Evolutionary conservation across 257 asterid species (phyloP).

Genomic region (Solanum pimpinellifolium): DNA sequence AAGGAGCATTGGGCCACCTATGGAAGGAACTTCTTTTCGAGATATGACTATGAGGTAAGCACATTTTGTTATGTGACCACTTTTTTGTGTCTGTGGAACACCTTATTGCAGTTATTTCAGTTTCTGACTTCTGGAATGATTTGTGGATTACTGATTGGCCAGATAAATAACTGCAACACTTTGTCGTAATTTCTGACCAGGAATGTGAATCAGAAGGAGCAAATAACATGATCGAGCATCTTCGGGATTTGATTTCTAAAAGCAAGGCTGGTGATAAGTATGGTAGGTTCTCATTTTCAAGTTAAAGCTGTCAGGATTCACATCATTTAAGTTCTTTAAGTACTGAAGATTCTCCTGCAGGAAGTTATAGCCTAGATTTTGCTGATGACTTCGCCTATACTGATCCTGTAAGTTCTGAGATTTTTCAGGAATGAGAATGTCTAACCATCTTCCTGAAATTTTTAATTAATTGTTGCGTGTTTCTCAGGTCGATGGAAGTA

Average conservation of each 20-base stretch:
- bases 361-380: slow-evolving; percentile 64
- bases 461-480: not conserved
- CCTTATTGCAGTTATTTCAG: not conserved
- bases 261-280: slow-evolving; percentile 68
- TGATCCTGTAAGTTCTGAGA: slow-evolving; percentile 67
- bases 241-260: slow-evolving; percentile 53
- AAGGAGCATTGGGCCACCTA: slow-evolving; percentile 86
- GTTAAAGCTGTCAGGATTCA: not conserved
- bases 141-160: not conserved
- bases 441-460: not conserved
- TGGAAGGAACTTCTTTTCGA: slow-evolving; percentile 89
- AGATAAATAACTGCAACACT: not conserved
- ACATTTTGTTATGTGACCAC: slow-evolving; percentile 1
- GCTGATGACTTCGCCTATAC: slow-evolving; percentile 93
- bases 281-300: slow-evolving; percentile 29
- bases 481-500: slow-evolving; percentile 85
- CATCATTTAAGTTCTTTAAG: slow-evolving; percentile 3
- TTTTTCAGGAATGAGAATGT: not conserved
- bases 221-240: slow-evolving; percentile 60
- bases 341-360: slow-evolving; percentile 24
- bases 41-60: slow-evolving; percentile 93
- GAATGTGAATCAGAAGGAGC: slow-evolving; percentile 94
- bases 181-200: slow-evolving; percentile 20
- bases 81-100: not conserved
- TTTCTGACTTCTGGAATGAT: not conserved